A percentile compares a stretch with the other conserved stretches of the same genome.
phyloP scores from a whole-genome alignment of 176 grass and related monocot species.

The Oryza australiensis region DNA sequence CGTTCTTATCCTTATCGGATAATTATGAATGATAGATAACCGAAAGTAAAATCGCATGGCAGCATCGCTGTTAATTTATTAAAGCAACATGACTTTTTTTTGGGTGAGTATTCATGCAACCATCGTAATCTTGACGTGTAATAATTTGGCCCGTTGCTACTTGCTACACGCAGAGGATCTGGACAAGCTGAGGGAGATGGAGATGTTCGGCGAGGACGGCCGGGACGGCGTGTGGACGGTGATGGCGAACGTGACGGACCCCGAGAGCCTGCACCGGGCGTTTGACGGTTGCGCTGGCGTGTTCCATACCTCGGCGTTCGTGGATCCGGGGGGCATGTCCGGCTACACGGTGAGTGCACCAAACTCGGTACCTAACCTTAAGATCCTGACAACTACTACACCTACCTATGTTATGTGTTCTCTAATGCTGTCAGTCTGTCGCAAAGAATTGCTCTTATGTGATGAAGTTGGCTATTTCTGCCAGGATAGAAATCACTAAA shows the following conservation, averaged over 20 bases:
- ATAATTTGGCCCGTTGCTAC: background rate
- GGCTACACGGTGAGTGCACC: conserved; percentile 72
- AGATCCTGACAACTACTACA: no score
- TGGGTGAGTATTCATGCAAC: background rate
- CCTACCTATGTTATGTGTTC: background rate
- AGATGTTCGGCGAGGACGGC: conserved; percentile 94
- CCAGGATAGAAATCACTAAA: background rate
- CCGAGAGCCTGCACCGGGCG: conserved; percentile 71
- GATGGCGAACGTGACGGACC: conserved; percentile 86
- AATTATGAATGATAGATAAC: background rate
- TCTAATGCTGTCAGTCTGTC: no score
- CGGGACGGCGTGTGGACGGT: conserved; percentile 88
- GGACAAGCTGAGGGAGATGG: conserved; percentile 97
- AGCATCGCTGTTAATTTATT: background rate
- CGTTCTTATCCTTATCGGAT: background rate
- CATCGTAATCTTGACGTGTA: background rate
- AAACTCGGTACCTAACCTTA: background rate
- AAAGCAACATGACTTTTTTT: background rate
- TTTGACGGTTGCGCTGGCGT: conserved; percentile 88
- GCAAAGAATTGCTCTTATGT: background rate
- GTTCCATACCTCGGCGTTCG: conserved; percentile 91
- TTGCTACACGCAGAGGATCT: conserved; percentile 69
- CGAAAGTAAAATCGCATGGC: background rate
- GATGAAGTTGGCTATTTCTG: no score
- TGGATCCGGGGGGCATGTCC: conserved; percentile 80